Conservation (phyloP, 495 filamentous ascomycete species). For the Entonaema liquescens region DNA sequence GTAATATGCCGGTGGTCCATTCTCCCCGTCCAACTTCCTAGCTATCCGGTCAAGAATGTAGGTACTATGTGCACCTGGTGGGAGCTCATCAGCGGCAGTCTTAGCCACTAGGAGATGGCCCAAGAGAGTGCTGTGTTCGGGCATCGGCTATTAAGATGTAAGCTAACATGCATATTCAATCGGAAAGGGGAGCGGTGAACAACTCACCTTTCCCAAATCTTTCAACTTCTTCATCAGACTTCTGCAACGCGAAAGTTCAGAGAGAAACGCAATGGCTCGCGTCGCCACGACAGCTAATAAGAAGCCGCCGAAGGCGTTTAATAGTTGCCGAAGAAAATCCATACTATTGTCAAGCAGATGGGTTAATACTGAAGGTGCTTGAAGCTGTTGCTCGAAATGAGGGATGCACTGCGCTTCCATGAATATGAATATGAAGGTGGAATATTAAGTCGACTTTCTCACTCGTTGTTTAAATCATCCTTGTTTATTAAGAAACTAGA, state of each 20-base stretch:
- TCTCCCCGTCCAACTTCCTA: constrained; percentile 21
- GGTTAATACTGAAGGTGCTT: not conserved
- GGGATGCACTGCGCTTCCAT: not conserved
- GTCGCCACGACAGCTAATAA: constrained; percentile 16
- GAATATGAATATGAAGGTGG: not conserved
- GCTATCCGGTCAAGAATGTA: constrained; percentile 36
- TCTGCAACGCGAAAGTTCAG: constrained; percentile 32
- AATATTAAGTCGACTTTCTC: not conserved
- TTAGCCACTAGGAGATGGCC: constrained; percentile 45
- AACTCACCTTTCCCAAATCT: constrained; percentile 39
- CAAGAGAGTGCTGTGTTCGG: constrained; percentile 36
- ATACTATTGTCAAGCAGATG: constrained; percentile 7
- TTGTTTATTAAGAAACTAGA: too few species aligned
- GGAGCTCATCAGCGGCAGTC: constrained; percentile 39
- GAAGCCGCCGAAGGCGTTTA: constrained; percentile 34
- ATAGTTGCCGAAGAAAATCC: constrained; percentile 9
- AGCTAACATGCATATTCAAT: not conserved
- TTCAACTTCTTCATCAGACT: constrained; percentile 27
- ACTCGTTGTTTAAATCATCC: too few species aligned
- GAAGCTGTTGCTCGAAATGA: not conserved
- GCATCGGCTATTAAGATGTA: constrained; percentile 34
- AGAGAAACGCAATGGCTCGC: constrained; percentile 27
- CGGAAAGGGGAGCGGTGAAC: not conserved
- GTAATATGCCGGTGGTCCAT: constrained; percentile 37
- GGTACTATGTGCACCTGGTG: constrained; percentile 30